phyloP scores from a whole-genome alignment of 768 basidiomycete species.

The Boletus huronensis region DNA sequence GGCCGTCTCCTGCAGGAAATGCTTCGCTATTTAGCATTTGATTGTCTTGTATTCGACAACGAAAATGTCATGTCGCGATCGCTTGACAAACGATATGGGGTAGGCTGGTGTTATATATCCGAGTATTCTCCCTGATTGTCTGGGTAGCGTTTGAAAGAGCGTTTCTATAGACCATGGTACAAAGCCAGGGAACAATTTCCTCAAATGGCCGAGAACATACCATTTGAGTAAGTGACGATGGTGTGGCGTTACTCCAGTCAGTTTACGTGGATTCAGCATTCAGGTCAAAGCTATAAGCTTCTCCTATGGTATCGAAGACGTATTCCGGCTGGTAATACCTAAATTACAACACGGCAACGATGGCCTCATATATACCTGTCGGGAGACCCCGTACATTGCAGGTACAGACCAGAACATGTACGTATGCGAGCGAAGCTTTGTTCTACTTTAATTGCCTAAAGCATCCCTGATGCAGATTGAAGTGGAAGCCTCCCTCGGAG shows the following conservation, averaged over 20 bases:
- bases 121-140: conserved; percentile 3
- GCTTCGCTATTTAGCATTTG: conserved; percentile 82
- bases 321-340: conserved; percentile 82
- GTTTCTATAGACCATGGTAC: conserved; percentile 79
- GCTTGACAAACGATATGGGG: conserved; percentile 87
- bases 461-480: conserved; percentile 54
- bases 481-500: conserved; percentile 98
- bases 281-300: conserved; percentile 82
- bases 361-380: conserved; percentile 95
- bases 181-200: conserved; percentile 69
- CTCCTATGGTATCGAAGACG: conserved; percentile 84
- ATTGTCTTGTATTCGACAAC: conserved; percentile 83
- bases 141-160: conserved; percentile 55
- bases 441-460: neutral
- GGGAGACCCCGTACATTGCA: conserved; percentile 70
- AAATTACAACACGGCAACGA: conserved; percentile 88
- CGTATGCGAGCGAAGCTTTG: conserved; percentile 56
- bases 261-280: conserved; percentile 50
- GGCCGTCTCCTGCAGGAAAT: conserved; percentile 54
- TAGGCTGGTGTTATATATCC: conserved; percentile 37
- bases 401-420: conserved; percentile 92
- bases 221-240: conserved; percentile 75
- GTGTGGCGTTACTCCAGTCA: neutral
- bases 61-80: conserved; percentile 84
- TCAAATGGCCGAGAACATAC: conserved; percentile 55